phyloP scores from a whole-genome alignment of 208 protist species.

The Porcisia hertigi region DNA sequence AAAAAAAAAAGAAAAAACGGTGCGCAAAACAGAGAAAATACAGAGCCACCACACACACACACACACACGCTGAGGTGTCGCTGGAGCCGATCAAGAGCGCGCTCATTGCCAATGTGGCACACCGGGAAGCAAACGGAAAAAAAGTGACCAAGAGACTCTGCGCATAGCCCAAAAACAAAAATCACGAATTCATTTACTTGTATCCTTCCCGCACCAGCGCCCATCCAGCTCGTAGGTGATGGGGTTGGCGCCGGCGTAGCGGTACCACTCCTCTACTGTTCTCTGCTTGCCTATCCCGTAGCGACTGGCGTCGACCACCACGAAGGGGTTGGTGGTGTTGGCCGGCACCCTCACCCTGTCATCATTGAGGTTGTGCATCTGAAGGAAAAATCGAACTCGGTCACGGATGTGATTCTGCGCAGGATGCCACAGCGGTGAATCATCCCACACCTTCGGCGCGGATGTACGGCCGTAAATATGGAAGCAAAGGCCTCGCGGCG shows the following conservation, averaged over 20 bases:
- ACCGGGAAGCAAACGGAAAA: background rate
- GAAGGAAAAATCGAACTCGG: slow-evolving; percentile 71
- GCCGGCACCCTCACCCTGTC: slow-evolving; percentile 25
- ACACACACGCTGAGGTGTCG: background rate
- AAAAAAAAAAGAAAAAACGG: too few species aligned
- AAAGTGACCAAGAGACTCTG: too few species aligned
- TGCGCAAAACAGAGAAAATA: too few species aligned
- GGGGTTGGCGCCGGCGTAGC: slow-evolving; percentile 66
- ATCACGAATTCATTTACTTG: background rate
- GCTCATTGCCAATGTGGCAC: too few species aligned
- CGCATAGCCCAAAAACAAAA: too few species aligned
- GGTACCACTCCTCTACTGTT: slow-evolving; percentile 70
- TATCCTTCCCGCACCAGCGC: slow-evolving; percentile 49
- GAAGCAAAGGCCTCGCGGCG: slow-evolving; percentile 64
- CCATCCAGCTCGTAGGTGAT: slow-evolving; percentile 47
- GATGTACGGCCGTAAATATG: slow-evolving; percentile 75
- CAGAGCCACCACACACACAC: too few species aligned
- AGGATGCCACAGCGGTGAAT: slow-evolving; percentile 27
- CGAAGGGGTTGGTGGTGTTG: slow-evolving; percentile 26
- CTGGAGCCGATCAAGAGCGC: background rate
- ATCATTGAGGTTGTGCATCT: slow-evolving; percentile 8
- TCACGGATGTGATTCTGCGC: slow-evolving; percentile 28
- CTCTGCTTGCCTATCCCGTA: slow-evolving; percentile 73
- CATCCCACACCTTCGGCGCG: slow-evolving; percentile 63
- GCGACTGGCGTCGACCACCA: slow-evolving; percentile 69